phyloP scores from a whole-genome alignment of 2,329 filamentous ascomycete genomes.

The Chaetomiaceae sp. region DNA sequence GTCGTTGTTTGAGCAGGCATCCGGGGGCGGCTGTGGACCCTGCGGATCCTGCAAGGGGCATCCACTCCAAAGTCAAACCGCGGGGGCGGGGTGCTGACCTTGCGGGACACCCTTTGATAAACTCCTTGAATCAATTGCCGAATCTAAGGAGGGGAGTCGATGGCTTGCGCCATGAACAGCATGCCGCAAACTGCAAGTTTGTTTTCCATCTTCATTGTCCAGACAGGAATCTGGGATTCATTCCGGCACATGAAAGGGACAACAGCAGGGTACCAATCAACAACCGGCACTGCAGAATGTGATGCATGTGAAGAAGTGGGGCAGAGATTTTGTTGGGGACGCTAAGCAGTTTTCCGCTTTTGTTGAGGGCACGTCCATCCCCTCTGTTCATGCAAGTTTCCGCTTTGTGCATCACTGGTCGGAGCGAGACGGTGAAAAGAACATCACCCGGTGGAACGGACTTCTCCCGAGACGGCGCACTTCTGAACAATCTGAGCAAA shows the following conservation, averaged over 20 bases:
- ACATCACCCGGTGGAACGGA: too few species aligned
- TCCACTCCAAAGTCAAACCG: conserved; percentile 9
- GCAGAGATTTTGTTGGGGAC: conserved; percentile 10
- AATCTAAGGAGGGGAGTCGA: too few species aligned
- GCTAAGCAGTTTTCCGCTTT: conserved; percentile 10
- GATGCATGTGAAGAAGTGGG: conserved; percentile 3
- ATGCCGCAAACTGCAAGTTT: too few species aligned
- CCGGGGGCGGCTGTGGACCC: neutral
- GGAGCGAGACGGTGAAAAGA: too few species aligned
- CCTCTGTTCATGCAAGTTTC: neutral
- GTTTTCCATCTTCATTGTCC: too few species aligned
- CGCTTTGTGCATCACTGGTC: neutral
- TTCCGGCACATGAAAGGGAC: too few species aligned
- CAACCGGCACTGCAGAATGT: neutral
- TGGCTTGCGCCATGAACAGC: too few species aligned
- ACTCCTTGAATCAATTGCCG: neutral
- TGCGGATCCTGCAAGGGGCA: too few species aligned
- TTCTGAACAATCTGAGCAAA: too few species aligned
- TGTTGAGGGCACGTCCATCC: conserved; percentile 7
- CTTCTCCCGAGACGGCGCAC: too few species aligned
- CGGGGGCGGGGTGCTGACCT: conserved; percentile 16
- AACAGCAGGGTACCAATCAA: neutral
- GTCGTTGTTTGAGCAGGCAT: neutral
- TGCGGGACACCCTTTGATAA: too few species aligned
- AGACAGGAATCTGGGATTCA: too few species aligned